Evolutionary conservation across 257 asterid genomes (phyloP), one percentile per base, ranked within the genome.

Genomic region (Euphrasia confusa): DNA sequence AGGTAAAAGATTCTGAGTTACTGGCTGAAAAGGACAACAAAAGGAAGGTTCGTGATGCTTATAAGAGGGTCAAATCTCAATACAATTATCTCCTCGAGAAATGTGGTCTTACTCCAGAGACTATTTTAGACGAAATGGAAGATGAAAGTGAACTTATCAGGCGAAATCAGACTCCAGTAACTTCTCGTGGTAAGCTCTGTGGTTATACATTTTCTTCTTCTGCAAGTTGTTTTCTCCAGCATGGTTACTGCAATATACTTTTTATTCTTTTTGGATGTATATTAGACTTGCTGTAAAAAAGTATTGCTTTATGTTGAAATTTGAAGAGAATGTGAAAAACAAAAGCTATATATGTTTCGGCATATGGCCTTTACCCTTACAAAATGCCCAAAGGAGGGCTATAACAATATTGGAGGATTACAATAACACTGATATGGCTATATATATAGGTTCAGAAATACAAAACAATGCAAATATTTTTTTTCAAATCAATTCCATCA

Each of bases 61-160:
- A 73, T 70, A 89, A 83, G 87, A 79, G 60, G 58, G 77, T 89
- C 74, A 87, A 80, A 74, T 83, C 95, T 72, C 88, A 83, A 71
- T 71, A 80, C 82, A 78, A 39, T 37, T 83, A 72, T 75, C 80
- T 89, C 52, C 77, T 82, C 48, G 72, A 71, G 64, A 81, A 78
- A 56, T 63, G 28, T 63, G 79, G 78, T 52, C 84, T 78, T 60
- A 79, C 81, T 52, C 47, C 72, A 54, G 89, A 88, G 69, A 78
- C 74, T 59, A 67, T 55, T 75, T 72, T 61, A 44, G 69, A 57
- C 63, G 80, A 63, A 70, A 66, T 60, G 61, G 84, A 70, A 68
- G 82, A 81, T 48, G 80, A 73, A 74, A 71, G 74, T 66, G 82
- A 75, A 67, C 40, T 14, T 55, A 69, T 67, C 69, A 66, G 72